These are phyloP conservation scores for Myriangium duriaei DNA, from an alignment of 2,329 filamentous ascomycete species.

Conservation along the genomic window DNA sequence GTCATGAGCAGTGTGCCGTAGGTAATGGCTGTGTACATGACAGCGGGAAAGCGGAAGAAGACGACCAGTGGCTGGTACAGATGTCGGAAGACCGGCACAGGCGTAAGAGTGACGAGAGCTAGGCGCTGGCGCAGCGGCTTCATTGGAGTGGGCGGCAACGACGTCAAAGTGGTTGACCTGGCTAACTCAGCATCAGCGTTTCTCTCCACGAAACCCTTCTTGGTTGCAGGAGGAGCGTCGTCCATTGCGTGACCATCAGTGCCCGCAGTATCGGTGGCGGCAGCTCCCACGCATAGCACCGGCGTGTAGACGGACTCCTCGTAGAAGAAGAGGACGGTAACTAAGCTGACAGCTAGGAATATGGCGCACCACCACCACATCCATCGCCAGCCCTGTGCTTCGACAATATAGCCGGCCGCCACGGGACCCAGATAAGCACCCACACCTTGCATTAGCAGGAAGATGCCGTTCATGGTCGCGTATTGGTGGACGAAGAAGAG, in stretches of 20 bases:
- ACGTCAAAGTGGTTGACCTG: constrained; percentile 17
- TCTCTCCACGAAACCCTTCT: no score
- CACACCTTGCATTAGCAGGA: constrained; percentile 26
- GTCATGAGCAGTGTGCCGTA: constrained; percentile 28
- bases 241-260: constrained; percentile 9
- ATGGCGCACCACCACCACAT: constrained; percentile 37
- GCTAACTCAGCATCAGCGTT: constrained; percentile 7
- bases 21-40: constrained; percentile 25
- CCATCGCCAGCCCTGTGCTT: constrained; percentile 38
- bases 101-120: constrained; percentile 22
- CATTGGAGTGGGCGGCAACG: constrained; percentile 21
- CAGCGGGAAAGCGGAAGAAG: constrained; percentile 28
- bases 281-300: no score
- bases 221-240: no score
- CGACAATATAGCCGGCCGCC: constrained; percentile 30
- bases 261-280: constrained; percentile 11
- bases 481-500: constrained; percentile 35
- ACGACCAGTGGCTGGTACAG: constrained; percentile 27
- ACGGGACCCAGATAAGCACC: constrained; percentile 28
- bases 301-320: no score
- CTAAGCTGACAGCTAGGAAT: constrained; percentile 25
- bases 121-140: constrained; percentile 35
- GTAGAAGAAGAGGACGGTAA: constrained; percentile 32
- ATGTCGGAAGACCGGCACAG: constrained; percentile 23
- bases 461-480: constrained; percentile 36